Conservation (phyloP, 805 yeast genomes). For the Yarrowia sp. region DNA sequence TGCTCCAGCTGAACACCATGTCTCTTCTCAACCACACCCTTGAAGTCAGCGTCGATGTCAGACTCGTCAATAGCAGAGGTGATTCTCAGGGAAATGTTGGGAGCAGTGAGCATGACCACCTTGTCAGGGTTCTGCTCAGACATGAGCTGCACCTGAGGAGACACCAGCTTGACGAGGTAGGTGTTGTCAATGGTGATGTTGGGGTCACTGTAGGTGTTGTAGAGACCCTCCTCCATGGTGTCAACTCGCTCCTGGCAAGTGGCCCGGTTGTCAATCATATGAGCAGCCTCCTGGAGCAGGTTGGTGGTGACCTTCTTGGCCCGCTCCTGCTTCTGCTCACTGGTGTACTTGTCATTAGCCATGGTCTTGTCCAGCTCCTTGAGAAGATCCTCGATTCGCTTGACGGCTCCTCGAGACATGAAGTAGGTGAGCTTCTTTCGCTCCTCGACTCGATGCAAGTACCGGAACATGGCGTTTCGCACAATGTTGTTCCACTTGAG, state of each 20-base stretch:
- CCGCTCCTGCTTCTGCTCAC: conserved; percentile 28
- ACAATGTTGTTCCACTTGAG: conserved; percentile 79
- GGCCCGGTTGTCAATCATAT: conserved; percentile 29
- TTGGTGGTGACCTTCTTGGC: conserved; percentile 32
- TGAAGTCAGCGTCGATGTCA: conserved; percentile 54
- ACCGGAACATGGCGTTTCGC: conserved; percentile 68
- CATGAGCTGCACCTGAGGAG: conserved; percentile 83
- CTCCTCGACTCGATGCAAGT: conserved; percentile 58
- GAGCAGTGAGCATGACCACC: conserved; percentile 74
- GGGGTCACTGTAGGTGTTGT: conserved; percentile 50
- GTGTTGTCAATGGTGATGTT: conserved; percentile 56
- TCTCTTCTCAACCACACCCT: conserved; percentile 65
- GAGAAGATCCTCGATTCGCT: conserved; percentile 60
- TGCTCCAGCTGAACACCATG: conserved; percentile 70
- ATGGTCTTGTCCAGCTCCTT: conserved; percentile 48
- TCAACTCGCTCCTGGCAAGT: conserved; percentile 42
- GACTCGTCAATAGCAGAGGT: conserved; percentile 64
- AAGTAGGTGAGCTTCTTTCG: conserved; percentile 56
- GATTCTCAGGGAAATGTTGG: conserved; percentile 70
- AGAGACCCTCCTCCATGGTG: conserved; percentile 61
- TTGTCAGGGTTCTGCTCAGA: conserved; percentile 60
- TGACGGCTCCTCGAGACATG: conserved; percentile 58
- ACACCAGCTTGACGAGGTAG: conserved; percentile 68
- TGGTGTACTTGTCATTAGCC: conserved; percentile 14
- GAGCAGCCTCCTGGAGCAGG: conserved; percentile 35